phyloP scores from a whole-genome alignment of 2,329 filamentous ascomycete species.

The Epichloe aotearoae region DNA sequence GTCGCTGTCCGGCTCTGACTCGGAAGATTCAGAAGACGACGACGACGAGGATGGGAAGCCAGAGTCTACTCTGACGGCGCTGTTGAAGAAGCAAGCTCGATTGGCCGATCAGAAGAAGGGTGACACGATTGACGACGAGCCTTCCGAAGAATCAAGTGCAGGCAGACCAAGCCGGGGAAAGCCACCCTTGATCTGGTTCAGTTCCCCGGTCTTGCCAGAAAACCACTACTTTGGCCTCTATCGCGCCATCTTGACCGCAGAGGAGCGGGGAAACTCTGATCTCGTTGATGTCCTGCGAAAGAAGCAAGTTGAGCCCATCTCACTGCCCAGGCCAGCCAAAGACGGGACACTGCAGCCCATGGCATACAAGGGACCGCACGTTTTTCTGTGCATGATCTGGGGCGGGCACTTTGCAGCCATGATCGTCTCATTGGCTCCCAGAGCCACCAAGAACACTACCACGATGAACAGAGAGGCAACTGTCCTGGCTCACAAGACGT shows the following conservation, averaged over 20 bases:
- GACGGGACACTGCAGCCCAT: constrained; percentile 43
- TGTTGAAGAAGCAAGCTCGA: constrained; percentile 74
- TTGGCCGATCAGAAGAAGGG: constrained; percentile 38
- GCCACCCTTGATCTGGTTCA: constrained; percentile 75
- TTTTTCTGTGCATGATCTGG: constrained; percentile 97
- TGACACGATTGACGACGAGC: constrained; percentile 38
- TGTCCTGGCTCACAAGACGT: constrained; percentile 91
- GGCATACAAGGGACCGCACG: constrained; percentile 60
- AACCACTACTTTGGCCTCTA: constrained; percentile 81
- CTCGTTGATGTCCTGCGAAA: constrained; percentile 56
- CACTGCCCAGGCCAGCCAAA: constrained; percentile 38
- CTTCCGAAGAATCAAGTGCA: constrained; percentile 24
- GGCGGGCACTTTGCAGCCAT: constrained; percentile 96
- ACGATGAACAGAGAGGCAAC: constrained; percentile 73
- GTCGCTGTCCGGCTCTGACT: constrained; percentile 79
- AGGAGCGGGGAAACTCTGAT: constrained; percentile 50
- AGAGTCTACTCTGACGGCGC: constrained; percentile 58
- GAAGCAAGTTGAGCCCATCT: constrained; percentile 62
- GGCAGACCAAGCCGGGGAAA: constrained; percentile 45
- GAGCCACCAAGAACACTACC: constrained; percentile 53
- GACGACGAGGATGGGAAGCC: constrained; percentile 37
- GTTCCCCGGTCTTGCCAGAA: constrained; percentile 57
- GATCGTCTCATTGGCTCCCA: constrained; percentile 79
- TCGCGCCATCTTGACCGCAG: constrained; percentile 60
- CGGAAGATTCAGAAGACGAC: constrained; percentile 51